Percentiles rank a stretch among this genome's conserved stretches.
phyloP scores from a whole-genome alignment of 345 rosid species.

The Eucalyptus urophylla region DNA sequence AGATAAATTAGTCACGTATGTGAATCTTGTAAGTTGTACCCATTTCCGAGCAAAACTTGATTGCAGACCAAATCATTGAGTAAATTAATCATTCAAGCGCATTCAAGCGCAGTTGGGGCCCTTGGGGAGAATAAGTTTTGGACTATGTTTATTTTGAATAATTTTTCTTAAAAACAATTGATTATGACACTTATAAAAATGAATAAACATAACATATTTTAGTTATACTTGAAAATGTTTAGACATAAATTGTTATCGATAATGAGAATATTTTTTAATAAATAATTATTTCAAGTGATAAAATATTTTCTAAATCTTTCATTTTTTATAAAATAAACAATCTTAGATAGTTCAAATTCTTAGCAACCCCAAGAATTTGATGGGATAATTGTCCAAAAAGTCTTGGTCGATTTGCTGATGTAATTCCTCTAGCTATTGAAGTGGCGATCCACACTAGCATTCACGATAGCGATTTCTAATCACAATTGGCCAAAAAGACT shows the following conservation, averaged over 20 bases:
- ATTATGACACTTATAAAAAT: too few relatives aligned
- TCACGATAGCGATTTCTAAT: accelerated
- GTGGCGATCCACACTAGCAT: accelerated
- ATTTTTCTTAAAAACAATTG: too few relatives aligned
- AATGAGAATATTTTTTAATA: too few relatives aligned
- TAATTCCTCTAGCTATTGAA: background rate
- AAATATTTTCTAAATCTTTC: too few relatives aligned
- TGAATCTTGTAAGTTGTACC: background rate
- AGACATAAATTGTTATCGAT: too few relatives aligned
- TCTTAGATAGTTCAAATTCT: background rate
- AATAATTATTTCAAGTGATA: accelerated
- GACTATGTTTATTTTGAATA: background rate
- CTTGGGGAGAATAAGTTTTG: background rate
- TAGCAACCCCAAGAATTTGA: background rate
- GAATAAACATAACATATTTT: too few relatives aligned
- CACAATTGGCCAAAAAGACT: accelerated
- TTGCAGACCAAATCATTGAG: background rate
- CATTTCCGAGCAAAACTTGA: background rate
- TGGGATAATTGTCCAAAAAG: background rate
- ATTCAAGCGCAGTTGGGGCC: background rate
- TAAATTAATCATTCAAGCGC: accelerated
- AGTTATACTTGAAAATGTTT: accelerated
- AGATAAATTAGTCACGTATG: background rate
- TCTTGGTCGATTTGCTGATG: accelerated
- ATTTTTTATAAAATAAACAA: too few relatives aligned